A percentile compares a stretch with the other conserved stretches of the same genome.
These are phyloP conservation scores for Fusarium proliferatum DNA, from an alignment of 2,329 filamentous ascomycete species.

Conservation along the genomic window DNA sequence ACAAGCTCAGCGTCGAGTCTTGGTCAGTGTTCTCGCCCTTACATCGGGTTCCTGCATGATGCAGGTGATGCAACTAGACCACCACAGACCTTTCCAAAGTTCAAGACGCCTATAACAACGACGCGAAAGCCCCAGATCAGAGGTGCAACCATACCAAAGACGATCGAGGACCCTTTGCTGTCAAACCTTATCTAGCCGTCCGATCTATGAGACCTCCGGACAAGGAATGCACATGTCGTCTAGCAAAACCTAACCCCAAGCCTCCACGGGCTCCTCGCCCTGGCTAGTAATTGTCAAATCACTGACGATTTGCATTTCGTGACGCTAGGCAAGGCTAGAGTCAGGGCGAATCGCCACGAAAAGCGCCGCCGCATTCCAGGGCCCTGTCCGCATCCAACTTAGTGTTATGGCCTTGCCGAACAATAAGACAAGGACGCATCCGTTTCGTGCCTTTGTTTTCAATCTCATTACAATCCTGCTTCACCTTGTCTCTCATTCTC, in stretches of 20 bases:
- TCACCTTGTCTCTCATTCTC: constrained; percentile 12
- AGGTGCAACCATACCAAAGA: neutral
- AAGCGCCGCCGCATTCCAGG: constrained; percentile 25
- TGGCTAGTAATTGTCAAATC: neutral
- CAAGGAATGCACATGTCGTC: constrained; percentile 20
- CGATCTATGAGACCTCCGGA: neutral
- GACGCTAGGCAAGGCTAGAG: constrained; percentile 5
- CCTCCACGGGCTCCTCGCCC: neutral
- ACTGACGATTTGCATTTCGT: constrained; percentile 2
- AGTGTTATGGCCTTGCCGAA: neutral
- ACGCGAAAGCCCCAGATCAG: neutral
- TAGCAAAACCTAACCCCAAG: constrained; percentile 11
- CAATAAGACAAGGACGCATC: constrained; percentile 24
- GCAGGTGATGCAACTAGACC: neutral
- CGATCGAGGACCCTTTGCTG: constrained; percentile 1
- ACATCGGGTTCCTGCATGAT: constrained; percentile 25
- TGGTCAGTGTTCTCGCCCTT: neutral
- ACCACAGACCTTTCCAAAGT: neutral
- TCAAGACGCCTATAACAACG: neutral
- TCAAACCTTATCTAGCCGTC: constrained; percentile 12
- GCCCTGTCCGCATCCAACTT: constrained; percentile 23
- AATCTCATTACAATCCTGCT: neutral
- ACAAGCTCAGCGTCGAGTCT: neutral
- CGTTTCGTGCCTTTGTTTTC: constrained; percentile 2
- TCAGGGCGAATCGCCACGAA: constrained; percentile 6